Base-by-base conservation (phyloP, 2,329 filamentous ascomycete genomes). In the Pseudogymnoascus sp. region DNA sequence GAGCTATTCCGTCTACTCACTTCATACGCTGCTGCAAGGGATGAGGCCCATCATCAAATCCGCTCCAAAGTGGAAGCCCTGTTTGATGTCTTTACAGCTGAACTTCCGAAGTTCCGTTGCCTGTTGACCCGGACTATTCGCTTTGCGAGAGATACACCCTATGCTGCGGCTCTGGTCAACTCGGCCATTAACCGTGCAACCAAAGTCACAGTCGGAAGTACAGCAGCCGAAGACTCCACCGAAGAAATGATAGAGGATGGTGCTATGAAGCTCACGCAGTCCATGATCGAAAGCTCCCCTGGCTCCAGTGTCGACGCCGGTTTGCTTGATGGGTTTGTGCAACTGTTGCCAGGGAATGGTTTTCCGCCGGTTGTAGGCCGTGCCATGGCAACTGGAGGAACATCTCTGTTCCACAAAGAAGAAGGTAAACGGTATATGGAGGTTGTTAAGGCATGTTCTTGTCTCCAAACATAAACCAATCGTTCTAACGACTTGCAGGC, bases 161-260 rank as follows among this genome's bases (percentile, higher is more conserved):
- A 54, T 25, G 43, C 43, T 54, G 43, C 25, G 30, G n/a, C 43
- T 54, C 43, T 54, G n/a, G 43, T 54, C 25, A 30, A 54, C n/a
- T 54, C 43, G 9, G 43, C 25, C 43, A 54, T 54, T 8, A 54
- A 54, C 2, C 43, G 43, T 8, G n/a, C 16, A 12, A 9, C 25
- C n/a, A 54, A 50, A 32, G 12, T 9, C 28, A 54, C 43, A 1
- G 11, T 54, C 8, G 43, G 9, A 3, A 54, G 43, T 11, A 54
- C 43, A 9, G 43, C 43, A 9, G 25, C 43, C n/a, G 43, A 54
- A 54, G 25, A 54, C n/a, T 54, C 43, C n/a, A 12, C 3, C 2
- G 43, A 32, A 16, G 43, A 54, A 18, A 30, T 4, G 16, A 32
- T 54, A 9, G 43, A 54, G 30, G 43, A 54, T n/a, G 30, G 25